Base-by-base conservation (phyloP, 768 basidiomycete species). In the Plicaturopsis crispa region DNA sequence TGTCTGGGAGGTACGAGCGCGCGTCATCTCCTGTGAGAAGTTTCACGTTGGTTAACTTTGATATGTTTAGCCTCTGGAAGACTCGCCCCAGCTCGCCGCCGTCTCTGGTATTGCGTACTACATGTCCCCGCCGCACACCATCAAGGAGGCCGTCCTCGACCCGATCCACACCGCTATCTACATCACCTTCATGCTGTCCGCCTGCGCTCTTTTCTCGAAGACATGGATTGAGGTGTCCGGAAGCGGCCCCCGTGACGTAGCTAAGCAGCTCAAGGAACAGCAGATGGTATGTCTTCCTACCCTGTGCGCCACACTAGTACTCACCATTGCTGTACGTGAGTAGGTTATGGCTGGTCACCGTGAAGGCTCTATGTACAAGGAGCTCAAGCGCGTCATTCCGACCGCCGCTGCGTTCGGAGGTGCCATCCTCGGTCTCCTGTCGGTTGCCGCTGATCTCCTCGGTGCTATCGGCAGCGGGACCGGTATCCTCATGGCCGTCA, bases 161-260 rank as follows among this genome's bases (percentile, higher is more conserved):
- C 96, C 96, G 1, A 78, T 98, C 52, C 96, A 98, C 67, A 92
- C 90, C 1, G 71, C 73, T 16, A 66, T 96, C 51, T 96, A 97
- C 62, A 80, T 99, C 58, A 60, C 75, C 4, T 98, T 97, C 67
- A 94, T 94, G 67, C 73, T 93, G 43, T 77, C 84, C 23, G 90
- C 92, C 12, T 98, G 93, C 56, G 94, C 96, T 11, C 71, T 97
- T 48, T 99, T 98, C 72, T 93, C 89, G 55, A 98, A 98, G 75
- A 97, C 94, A 1, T 99, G 96, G 94, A 98, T 99, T 47, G 94
- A 98, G 52, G 90, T 98, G 23, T 97, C 92, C 2, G 94, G 96
- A 12, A 86, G 83, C 39, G 91, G 96, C 14, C 96, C 94, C 8
- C 67, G 96, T 33, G 94, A 99, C 51, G 81, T 99, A 40, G 96